A percentile compares a stretch with the other conserved stretches of the same genome.
Evolutionary conservation across 1,284 basidiomycete species (phyloP).

Genomic region (Porogramme epimiltina): DNA sequence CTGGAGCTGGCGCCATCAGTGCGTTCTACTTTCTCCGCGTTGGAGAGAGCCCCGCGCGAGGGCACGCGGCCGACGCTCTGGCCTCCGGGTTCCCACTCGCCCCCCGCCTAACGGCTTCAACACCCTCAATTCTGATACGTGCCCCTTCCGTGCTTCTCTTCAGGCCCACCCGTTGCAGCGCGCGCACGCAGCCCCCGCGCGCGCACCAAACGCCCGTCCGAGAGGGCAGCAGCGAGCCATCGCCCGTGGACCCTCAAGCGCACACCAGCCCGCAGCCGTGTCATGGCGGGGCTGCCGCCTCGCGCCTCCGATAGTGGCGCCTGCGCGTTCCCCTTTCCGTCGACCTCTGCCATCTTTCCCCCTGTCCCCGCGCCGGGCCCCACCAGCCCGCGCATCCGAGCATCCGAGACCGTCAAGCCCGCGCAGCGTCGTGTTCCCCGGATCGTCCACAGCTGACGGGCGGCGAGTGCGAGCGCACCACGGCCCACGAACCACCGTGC

Average conservation of each 20-base stretch:
- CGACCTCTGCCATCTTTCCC: neutral
- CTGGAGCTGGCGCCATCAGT: neutral
- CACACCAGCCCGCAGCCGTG: neutral
- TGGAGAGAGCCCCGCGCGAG: constrained; percentile 4
- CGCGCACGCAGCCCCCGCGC: neutral
- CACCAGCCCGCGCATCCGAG: neutral
- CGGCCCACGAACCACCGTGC: neutral
- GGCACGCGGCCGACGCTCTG: constrained; percentile 5
- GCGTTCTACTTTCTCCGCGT: constrained; percentile 5
- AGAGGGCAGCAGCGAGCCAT: too few species aligned
- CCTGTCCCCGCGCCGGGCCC: neutral
- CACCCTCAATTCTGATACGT: constrained; percentile 5
- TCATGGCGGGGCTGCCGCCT: neutral
- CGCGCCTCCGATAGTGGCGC: neutral
- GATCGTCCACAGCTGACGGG: neutral
- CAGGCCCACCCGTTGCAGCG: neutral
- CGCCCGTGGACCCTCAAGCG: neutral
- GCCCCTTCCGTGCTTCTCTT: constrained; percentile 14
- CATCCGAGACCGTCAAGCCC: too few species aligned
- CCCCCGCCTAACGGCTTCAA: neutral
- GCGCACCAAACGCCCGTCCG: too few species aligned
- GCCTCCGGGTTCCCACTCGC: constrained; percentile 7
- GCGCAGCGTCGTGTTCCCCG: neutral
- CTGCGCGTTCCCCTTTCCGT: constrained; percentile 5
- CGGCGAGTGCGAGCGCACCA: neutral